phyloP scores from a whole-genome alignment of 2,329 filamentous ascomycete genomes.

The Trichoderma koningiopsis region DNA sequence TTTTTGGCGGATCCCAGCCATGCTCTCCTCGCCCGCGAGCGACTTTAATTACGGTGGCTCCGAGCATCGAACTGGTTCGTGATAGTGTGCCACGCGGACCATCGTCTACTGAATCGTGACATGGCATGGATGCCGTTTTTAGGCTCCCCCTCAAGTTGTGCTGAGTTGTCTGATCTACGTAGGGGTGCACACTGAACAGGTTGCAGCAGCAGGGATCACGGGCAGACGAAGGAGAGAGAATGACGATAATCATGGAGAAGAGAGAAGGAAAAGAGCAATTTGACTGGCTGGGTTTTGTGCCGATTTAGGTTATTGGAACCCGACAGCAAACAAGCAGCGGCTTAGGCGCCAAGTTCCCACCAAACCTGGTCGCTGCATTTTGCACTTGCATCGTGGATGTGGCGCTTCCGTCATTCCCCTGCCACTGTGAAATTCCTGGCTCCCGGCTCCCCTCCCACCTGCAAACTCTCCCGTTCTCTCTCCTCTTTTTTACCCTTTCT shows the following conservation, averaged over 20 bases:
- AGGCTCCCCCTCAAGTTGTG: not conserved
- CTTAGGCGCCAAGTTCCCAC: constrained; percentile 24
- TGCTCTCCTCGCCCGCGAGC: not conserved
- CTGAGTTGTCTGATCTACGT: not conserved
- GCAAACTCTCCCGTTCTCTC: constrained; percentile 25
- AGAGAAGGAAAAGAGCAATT: not conserved
- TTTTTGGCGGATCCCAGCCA: not conserved
- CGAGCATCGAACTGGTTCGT: constrained; percentile 1
- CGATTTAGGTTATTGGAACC: constrained; percentile 10
- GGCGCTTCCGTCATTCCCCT: constrained; percentile 16
- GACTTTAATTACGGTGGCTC: constrained; percentile 1
- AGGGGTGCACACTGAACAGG: not conserved
- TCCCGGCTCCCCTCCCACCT: constrained; percentile 26
- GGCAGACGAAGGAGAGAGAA: not conserved
- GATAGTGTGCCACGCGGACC: constrained; percentile 7
- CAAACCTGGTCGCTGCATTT: constrained; percentile 10
- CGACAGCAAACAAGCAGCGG: not conserved
- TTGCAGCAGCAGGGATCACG: not conserved
- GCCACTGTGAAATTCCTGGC: constrained; percentile 26
- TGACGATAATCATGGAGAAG: not conserved
- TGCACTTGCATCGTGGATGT: constrained; percentile 18
- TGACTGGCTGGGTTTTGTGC: not conserved
- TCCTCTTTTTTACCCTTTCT: constrained; percentile 10
- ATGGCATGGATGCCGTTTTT: not conserved
- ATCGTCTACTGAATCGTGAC: not conserved